Percentiles rank a stretch among this genome's conserved stretches.
These are phyloP conservation scores for Camelina laxa DNA, from an alignment of 345 rosid genomes.

Conservation along the genomic window DNA sequence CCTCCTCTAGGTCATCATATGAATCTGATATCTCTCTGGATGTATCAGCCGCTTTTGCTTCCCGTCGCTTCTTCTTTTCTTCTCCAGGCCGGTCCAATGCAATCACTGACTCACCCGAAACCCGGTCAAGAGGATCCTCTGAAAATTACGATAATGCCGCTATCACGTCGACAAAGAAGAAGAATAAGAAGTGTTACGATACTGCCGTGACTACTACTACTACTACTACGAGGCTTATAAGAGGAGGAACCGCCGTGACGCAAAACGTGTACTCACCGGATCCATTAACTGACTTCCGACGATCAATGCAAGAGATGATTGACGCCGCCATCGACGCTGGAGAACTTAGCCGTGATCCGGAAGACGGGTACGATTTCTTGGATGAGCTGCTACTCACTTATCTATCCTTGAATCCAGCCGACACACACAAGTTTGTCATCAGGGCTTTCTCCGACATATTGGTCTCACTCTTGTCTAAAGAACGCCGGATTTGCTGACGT, in stretches of 20 bases:
- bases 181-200: conserved; percentile 13
- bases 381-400: conserved; percentile 79
- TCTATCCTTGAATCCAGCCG: conserved; percentile 70
- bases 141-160: conserved; percentile 35
- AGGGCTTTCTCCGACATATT: conserved; percentile 85
- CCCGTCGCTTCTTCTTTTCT: conserved; percentile 92
- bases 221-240: conserved; percentile 27
- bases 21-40: conserved; percentile 53
- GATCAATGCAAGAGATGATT: conserved; percentile 98
- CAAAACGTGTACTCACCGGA: conserved; percentile 77
- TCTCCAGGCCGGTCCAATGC: conserved; percentile 92
- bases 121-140: conserved; percentile 38
- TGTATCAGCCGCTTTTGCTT: conserved; percentile 72
- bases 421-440: conserved; percentile 67
- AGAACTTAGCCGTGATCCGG: conserved; percentile 42
- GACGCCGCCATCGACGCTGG: conserved; percentile 56
- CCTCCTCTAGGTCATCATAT: conserved; percentile 48
- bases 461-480: conserved; percentile 55
- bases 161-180: conserved; percentile 6
- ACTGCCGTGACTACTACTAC: conserved; percentile 8
- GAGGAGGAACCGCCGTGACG: conserved; percentile 67
- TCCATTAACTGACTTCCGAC: conserved; percentile 81
- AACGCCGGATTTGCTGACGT: conserved; percentile 25
- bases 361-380: conserved; percentile 76
- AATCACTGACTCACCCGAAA: conserved; percentile 62